Evolutionary conservation across 768 basidiomycete species (phyloP), one percentile per base, ranked within the genome.

Genomic region (Tephrocybe sp.): DNA sequence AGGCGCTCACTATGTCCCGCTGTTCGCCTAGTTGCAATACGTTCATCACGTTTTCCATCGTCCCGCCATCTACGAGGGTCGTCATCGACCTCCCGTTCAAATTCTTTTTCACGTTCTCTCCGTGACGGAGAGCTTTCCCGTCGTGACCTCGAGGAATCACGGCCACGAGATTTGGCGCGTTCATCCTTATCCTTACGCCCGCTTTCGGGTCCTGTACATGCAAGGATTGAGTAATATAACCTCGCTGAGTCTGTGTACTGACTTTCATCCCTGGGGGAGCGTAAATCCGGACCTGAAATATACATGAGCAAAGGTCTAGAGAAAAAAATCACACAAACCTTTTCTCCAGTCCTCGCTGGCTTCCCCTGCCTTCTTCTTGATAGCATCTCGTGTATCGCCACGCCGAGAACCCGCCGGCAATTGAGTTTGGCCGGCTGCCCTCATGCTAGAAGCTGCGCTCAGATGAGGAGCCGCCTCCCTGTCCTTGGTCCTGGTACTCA

Each of bases 331-430:
- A 45, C 24, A 66, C 76, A 55, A 58, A 89, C 90, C 86, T 80
- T 87, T 78, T 62, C 90, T 78, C 90, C 90, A 93, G 61, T 93
- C 90, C 58, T 91, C 88, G 57, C 80, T 83, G 21, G 73, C 74
- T 63, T 91, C 90, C 30, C 83, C 86, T 37, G 75, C 73, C 66
- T 85, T 86, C 70, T 83, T 84, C 71, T 80, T 86, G 38, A 69
- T 60, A 47, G 70, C 54, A 23, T 90, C 88, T 59, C 83, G 74
- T 22, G 72, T 69, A 50, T 89, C 86, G 41, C 72, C 65, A 41
- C 80, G 69, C 47, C 87, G 78, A 42, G 78, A 58, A 24, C 69
- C 61, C 45, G 71, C 59, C 4, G 71, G 58, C 19, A 62, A 44
- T 45, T 71, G 66, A 16, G 63, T 40, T 58, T 70, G 71, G 16